Conservation (phyloP, 202 grass and related monocot species). For the Carex arenaria region DNA sequence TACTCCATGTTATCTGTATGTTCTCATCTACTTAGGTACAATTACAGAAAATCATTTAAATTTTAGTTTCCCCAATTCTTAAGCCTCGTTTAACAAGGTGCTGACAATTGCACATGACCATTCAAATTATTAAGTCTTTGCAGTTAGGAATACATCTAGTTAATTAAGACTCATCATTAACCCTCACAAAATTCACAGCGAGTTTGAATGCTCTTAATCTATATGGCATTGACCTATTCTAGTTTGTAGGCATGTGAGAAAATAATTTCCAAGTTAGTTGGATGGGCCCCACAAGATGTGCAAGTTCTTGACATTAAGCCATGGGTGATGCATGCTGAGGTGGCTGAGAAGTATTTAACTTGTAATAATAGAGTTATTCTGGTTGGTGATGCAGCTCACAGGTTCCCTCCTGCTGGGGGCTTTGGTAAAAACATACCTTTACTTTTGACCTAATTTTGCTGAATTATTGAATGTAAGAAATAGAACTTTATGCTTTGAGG, state of each 20-base stretch:
- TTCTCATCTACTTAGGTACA: not conserved
- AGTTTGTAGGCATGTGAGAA: slow-evolving; percentile 60
- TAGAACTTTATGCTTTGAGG: not conserved
- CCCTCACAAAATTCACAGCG: not conserved
- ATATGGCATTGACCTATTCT: not conserved
- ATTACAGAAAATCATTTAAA: not conserved
- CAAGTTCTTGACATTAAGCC: slow-evolving; percentile 86
- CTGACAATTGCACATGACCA: not conserved
- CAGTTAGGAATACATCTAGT: not conserved
- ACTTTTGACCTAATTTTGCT: not conserved
- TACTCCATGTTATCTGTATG: slow-evolving; percentile 33
- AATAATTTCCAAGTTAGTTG: slow-evolving; percentile 88
- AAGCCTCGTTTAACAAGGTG: not conserved
- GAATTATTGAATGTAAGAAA: not conserved
- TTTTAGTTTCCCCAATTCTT: not conserved
- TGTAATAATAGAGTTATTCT: slow-evolving; percentile 60
- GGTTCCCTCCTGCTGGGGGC: slow-evolving; percentile 88
- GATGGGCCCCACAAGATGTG: slow-evolving; percentile 59
- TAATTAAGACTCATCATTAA: not conserved
- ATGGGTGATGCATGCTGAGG: slow-evolving; percentile 99
- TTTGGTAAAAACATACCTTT: slow-evolving; percentile 54
- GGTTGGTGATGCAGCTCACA: slow-evolving; percentile 86
- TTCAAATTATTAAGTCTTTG: not conserved
- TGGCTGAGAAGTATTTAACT: slow-evolving; percentile 74
- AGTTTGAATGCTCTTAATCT: not conserved